Percentiles rank a stretch among this genome's conserved stretches.
Evolutionary conservation across 2,329 filamentous ascomycete species (phyloP).

Genomic region (Apiospora koreana): DNA sequence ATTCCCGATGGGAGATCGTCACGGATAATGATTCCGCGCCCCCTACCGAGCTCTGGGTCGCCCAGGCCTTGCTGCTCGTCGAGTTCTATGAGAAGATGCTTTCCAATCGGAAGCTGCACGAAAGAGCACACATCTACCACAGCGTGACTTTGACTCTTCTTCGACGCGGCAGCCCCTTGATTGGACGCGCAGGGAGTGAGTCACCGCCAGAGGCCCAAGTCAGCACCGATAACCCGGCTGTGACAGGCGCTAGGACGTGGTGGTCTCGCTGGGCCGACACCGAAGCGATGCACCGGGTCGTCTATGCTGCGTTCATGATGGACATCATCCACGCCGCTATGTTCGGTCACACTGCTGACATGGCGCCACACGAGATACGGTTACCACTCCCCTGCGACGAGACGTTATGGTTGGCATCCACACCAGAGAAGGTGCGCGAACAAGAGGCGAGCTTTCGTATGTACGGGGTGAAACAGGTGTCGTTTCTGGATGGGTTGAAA

Average conservation of each 20-base stretch:
- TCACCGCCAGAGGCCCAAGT: conserved; percentile 71
- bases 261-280: conserved; percentile 90
- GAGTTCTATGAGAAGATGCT: conserved; percentile 95
- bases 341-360: conserved; percentile 87
- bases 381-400: conserved; percentile 87
- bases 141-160: conserved; percentile 83
- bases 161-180: conserved; percentile 81
- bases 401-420: conserved; percentile 80
- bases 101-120: conserved; percentile 78
- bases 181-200: conserved; percentile 76
- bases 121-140: conserved; percentile 88
- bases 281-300: conserved; percentile 82
- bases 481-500: conserved; percentile 84
- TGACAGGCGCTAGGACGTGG: conserved; percentile 52
- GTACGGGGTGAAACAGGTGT: conserved; percentile 76
- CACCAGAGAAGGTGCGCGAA: conserved; percentile 72
- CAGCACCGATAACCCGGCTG: conserved; percentile 52
- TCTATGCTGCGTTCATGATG: conserved; percentile 87
- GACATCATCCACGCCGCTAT: conserved; percentile 89
- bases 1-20: conserved; percentile 81
- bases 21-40: conserved; percentile 80
- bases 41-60: conserved; percentile 84
- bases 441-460: conserved; percentile 76
- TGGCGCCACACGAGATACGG: conserved; percentile 88
- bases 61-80: conserved; percentile 78